Conservation (phyloP, 176 grass and related monocot species). For the Dactylis glomerata region DNA sequence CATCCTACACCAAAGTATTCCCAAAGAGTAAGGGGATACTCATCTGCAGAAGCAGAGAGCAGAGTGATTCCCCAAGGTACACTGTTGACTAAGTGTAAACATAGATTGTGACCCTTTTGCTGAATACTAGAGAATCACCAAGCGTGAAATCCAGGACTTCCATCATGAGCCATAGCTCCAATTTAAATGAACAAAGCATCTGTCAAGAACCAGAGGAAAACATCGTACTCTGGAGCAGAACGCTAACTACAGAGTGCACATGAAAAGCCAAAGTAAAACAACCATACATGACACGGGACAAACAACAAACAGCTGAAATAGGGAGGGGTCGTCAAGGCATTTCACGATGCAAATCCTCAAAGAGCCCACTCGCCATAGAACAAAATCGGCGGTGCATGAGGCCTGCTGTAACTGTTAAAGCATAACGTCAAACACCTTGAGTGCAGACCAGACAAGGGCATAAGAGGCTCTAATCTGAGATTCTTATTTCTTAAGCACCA, state of each 20-base stretch:
- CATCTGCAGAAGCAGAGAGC: background rate
- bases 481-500: background rate
- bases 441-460: background rate
- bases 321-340: background rate
- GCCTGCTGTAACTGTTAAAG: background rate
- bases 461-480: background rate
- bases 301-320: background rate
- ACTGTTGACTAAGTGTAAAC: background rate
- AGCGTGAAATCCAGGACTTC: background rate
- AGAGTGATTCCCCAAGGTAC: background rate
- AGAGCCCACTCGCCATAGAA: background rate
- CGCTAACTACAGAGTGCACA: background rate
- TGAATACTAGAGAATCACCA: background rate
- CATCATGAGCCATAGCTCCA: background rate
- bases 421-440: constrained; percentile 51
- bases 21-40: background rate
- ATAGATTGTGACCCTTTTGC: background rate
- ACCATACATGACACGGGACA: background rate
- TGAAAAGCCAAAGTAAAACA: background rate
- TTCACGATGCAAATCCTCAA: background rate
- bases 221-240: background rate
- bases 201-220: background rate
- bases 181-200: background rate
- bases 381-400: background rate
- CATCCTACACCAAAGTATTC: background rate